phyloP scores from a whole-genome alignment of 2,329 filamentous ascomycete species.

The Cadophora luteo-olivacea region DNA sequence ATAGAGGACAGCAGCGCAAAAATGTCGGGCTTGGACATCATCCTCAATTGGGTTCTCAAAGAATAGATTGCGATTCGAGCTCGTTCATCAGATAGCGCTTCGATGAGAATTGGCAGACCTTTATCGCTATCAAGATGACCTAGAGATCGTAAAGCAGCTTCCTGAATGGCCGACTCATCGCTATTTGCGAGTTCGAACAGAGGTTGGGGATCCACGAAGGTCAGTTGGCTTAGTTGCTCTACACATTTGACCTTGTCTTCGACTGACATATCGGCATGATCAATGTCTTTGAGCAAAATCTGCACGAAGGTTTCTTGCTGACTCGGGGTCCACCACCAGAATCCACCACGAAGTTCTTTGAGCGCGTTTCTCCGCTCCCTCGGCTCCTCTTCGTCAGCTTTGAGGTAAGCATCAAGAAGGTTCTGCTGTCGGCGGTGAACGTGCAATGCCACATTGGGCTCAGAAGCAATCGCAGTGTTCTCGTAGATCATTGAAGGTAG shows the following conservation, averaged over 20 bases:
- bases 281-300: slow-evolving; percentile 23
- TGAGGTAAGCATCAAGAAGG: slow-evolving; percentile 19
- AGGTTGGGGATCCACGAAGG: slow-evolving; percentile 2
- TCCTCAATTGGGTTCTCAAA: slow-evolving; percentile 10
- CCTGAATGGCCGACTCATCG: slow-evolving; percentile 15
- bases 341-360: slow-evolving; percentile 8
- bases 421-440: slow-evolving; percentile 22
- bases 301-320: slow-evolving; percentile 23
- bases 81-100: slow-evolving; percentile 22
- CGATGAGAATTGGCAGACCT: slow-evolving; percentile 24
- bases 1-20: slow-evolving; percentile 17
- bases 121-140: slow-evolving; percentile 21
- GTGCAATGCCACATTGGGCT: slow-evolving; percentile 2
- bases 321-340: slow-evolving; percentile 27
- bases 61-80: slow-evolving; percentile 29
- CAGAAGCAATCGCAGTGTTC: neutral
- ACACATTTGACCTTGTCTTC: slow-evolving; percentile 19
- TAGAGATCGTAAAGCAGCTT: slow-evolving; percentile 22
- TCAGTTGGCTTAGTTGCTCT: slow-evolving; percentile 20
- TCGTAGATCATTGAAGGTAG: slow-evolving; percentile 10
- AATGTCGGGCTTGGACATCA: slow-evolving; percentile 14
- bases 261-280: neutral
- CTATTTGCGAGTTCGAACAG: slow-evolving; percentile 16
- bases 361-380: slow-evolving; percentile 20
- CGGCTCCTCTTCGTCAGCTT: neutral